Evolutionary conservation across 768 basidiomycete species (phyloP).

Genomic region (Psilocybe sp.): DNA sequence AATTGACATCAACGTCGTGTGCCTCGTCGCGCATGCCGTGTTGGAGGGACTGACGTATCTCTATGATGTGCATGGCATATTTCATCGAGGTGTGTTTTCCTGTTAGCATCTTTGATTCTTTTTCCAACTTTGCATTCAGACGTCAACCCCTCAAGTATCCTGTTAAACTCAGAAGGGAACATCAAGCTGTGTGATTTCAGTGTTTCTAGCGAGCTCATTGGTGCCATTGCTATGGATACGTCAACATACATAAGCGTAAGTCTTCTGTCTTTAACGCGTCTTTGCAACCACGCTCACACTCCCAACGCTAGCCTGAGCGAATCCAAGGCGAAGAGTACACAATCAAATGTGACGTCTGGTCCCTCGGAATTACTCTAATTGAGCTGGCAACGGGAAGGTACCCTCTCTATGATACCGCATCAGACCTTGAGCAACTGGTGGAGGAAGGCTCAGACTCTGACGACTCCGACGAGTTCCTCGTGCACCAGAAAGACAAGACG

Average conservation of each 20-base stretch:
- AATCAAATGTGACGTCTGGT: slow-evolving; percentile 99
- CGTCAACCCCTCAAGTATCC: slow-evolving; percentile 98
- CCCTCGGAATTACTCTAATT: slow-evolving; percentile 92
- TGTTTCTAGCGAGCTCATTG: slow-evolving; percentile 97
- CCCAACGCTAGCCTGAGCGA: slow-evolving; percentile 80
- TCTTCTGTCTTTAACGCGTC: slow-evolving; percentile 9
- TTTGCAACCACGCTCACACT: slow-evolving; percentile 1
- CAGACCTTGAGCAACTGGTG: slow-evolving; percentile 59
- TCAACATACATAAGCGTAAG: slow-evolving; percentile 99
- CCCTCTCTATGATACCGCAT: slow-evolving; percentile 83
- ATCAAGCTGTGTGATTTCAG: slow-evolving; percentile 99
- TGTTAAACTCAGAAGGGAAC: slow-evolving; percentile 90
- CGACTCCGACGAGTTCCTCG: slow-evolving; percentile 22
- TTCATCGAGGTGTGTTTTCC: slow-evolving; percentile 77
- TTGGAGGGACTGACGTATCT: slow-evolving; percentile 94
- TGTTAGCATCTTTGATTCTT: background rate
- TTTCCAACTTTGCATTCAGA: slow-evolving; percentile 44
- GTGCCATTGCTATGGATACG: slow-evolving; percentile 97
- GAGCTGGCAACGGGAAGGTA: slow-evolving; percentile 97
- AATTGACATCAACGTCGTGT: slow-evolving; percentile 91
- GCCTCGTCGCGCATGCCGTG: slow-evolving; percentile 89
- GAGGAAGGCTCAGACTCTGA: slow-evolving; percentile 30
- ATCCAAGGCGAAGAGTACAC: slow-evolving; percentile 98
- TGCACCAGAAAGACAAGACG: slow-evolving; percentile 41
- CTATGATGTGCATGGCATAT: slow-evolving; percentile 95